Conservation (phyloP, 176 grass and related monocot genomes). For the Hsuehochloa calcarea region DNA sequence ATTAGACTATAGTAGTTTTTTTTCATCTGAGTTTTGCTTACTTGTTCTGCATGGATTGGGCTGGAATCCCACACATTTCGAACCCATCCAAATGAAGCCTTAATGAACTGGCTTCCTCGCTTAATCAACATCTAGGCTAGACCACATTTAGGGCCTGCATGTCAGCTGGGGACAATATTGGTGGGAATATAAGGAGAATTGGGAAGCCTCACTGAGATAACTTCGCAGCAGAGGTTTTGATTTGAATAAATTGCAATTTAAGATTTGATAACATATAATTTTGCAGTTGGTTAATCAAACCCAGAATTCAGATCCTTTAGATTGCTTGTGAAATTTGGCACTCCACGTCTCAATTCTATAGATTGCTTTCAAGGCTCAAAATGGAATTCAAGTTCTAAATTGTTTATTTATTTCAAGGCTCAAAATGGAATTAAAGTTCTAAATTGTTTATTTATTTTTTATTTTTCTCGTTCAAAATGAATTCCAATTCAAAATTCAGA, state of each 20-base stretch:
- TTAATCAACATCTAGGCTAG: not conserved
- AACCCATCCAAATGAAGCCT: not conserved
- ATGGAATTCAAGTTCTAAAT: not conserved
- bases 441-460: not conserved
- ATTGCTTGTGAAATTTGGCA: not conserved
- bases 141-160: not conserved
- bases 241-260: conserved; percentile 15
- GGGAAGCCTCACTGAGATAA: conserved; percentile 5
- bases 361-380: not conserved
- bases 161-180: not conserved
- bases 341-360: not conserved
- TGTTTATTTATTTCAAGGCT: not conserved
- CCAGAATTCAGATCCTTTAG: not conserved
- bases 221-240: not conserved
- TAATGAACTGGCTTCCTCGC: not conserved
- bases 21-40: not conserved
- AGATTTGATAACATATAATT: not conserved
- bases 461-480: not conserved
- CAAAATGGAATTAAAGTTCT: not conserved
- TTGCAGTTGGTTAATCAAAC: not conserved
- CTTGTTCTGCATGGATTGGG: not conserved
- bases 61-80: conserved; percentile 4
- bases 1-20: not conserved
- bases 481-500: conserved; percentile 3
- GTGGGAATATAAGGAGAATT: not conserved